phyloP scores from a whole-genome alignment of 768 basidiomycete genomes.

The Steccherinum ochraceum region DNA sequence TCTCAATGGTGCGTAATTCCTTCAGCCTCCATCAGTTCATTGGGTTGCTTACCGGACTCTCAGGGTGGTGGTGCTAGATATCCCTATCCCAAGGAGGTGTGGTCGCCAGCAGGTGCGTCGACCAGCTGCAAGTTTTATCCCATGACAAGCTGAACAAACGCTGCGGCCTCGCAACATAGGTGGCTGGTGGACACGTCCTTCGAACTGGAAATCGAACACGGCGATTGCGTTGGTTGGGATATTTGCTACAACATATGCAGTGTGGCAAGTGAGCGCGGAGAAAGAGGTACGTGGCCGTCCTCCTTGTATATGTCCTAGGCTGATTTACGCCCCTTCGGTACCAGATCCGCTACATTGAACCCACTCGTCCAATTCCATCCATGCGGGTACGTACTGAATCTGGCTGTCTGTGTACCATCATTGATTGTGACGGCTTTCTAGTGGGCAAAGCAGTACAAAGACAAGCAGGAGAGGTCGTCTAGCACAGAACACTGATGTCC shows the following conservation, averaged over 20 bases:
- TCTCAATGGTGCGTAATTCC: too few relatives aligned
- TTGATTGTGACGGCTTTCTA: conserved; percentile 1
- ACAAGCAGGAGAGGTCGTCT: conserved; percentile 14
- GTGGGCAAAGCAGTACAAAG: conserved; percentile 37
- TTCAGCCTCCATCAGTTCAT: too few relatives aligned
- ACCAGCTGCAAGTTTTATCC: neutral
- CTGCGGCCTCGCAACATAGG: too few relatives aligned
- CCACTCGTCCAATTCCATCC: conserved; percentile 70
- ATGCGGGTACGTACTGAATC: conserved; percentile 49
- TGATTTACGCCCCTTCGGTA: neutral
- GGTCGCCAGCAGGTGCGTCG: conserved; percentile 79
- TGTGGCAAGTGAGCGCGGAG: conserved; percentile 70
- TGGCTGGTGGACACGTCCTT: conserved; percentile 93
- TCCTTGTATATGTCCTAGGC: neutral
- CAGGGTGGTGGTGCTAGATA: conserved; percentile 83
- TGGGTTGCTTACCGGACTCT: neutral
- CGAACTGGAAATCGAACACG: conserved; percentile 88
- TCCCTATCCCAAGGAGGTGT: conserved; percentile 92
- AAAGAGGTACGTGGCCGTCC: conserved; percentile 56
- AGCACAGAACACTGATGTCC: neutral
- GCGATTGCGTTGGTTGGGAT: conserved; percentile 67
- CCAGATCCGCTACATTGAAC: conserved; percentile 54
- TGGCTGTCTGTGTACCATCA: neutral
- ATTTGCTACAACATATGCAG: conserved; percentile 52
- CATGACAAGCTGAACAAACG: conserved; percentile 3